These are phyloP conservation scores for Acacia confusa DNA, from an alignment of 306 rosid genomes.

Conservation along the genomic window DNA sequence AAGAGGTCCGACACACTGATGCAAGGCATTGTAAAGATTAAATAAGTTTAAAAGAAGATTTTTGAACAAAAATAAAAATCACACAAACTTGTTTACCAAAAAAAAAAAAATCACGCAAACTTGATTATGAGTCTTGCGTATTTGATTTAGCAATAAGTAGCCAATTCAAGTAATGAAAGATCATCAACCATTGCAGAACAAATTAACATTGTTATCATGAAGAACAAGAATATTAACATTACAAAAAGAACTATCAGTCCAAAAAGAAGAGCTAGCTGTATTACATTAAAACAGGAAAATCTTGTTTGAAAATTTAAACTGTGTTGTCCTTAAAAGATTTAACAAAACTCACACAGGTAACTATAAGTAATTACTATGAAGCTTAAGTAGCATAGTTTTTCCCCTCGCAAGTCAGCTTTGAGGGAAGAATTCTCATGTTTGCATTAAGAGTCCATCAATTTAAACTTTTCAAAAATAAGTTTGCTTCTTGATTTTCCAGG, in stretches of 20 bases:
- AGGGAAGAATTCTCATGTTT: too few relatives aligned
- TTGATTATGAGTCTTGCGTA: neutral
- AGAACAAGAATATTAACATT: neutral
- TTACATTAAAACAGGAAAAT: constrained; percentile 1
- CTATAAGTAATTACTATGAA: too few relatives aligned
- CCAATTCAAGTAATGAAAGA: neutral
- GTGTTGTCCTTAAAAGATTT: neutral
- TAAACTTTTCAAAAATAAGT: neutral
- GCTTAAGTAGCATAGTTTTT: too few relatives aligned
- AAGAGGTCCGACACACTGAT: constrained; percentile 94
- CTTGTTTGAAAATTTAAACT: neutral
- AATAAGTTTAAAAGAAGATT: neutral
- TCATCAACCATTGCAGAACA: neutral
- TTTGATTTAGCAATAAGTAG: neutral
- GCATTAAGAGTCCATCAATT: neutral
- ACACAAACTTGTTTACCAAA: neutral
- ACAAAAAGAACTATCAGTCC: neutral
- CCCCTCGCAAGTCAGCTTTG: too few relatives aligned
- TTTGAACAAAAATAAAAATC: neutral
- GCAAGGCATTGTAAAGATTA: constrained; percentile 25
- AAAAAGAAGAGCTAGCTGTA: neutral
- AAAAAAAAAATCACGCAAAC: neutral
- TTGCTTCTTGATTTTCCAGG: neutral
- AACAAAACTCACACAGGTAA: neutral
- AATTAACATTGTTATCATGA: neutral